Conservation (phyloP, 192 early-diverging fungal genomes). For the Paraglomus occultum region DNA sequence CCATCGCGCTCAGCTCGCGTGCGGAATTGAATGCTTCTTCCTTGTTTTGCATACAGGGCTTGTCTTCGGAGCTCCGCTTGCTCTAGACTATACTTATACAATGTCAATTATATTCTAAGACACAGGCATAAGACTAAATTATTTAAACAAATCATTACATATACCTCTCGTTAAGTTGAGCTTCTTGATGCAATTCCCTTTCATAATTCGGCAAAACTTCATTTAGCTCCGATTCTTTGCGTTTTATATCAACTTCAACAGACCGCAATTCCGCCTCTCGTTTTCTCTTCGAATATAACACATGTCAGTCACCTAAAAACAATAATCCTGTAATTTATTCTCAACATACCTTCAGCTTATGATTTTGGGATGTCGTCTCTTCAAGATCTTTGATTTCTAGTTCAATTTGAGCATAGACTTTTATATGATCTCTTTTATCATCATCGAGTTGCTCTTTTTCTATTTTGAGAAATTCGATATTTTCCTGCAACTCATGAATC, state of each 20-base stretch:
- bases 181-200: conserved; percentile 56
- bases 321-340: background rate
- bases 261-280: conserved; percentile 35
- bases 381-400: conserved; percentile 80
- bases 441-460: conserved; percentile 70
- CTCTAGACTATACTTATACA: conserved; percentile 47
- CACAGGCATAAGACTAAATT: no score
- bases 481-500: conserved; percentile 61
- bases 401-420: conserved; percentile 75
- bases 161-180: conserved; percentile 64
- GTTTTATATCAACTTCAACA: conserved; percentile 56
- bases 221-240: conserved; percentile 66
- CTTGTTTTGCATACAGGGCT: conserved; percentile 82
- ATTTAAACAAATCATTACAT: background rate
- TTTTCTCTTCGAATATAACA: conserved; percentile 24
- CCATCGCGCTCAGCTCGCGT: conserved; percentile 74
- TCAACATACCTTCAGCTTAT: conserved; percentile 17
- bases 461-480: conserved; percentile 60
- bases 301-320: background rate
- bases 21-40: conserved; percentile 74
- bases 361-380: conserved; percentile 43
- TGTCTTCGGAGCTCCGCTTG: conserved; percentile 67
- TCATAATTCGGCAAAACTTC: conserved; percentile 64
- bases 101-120: background rate
- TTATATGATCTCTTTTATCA: conserved; percentile 76